Evolutionary conservation across 805 yeast species (phyloP).

Genomic region (Lachancea dasiensis): DNA sequence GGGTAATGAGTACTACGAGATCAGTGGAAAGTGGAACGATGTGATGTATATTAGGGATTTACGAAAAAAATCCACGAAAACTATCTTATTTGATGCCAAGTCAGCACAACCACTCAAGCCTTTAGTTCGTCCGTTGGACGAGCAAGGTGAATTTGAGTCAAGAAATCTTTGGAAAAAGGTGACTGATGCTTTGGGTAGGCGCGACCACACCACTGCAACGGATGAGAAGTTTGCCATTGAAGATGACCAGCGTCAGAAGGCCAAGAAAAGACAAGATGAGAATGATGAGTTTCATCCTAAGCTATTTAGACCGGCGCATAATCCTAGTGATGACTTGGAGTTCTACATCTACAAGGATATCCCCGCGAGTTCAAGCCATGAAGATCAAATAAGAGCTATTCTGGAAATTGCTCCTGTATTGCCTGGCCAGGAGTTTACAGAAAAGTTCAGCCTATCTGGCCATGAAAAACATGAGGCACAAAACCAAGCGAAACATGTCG

Average conservation of each 20-base stretch:
- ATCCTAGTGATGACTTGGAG: constrained; percentile 47
- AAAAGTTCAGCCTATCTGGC: constrained; percentile 65
- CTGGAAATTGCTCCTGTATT: constrained; percentile 68
- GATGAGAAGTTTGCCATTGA: constrained; percentile 84
- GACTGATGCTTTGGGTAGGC: constrained; percentile 66
- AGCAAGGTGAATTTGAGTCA: constrained; percentile 79
- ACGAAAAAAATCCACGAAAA: constrained; percentile 41
- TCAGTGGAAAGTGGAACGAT: constrained; percentile 93
- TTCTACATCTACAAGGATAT: constrained; percentile 62
- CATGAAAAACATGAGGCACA: constrained; percentile 42
- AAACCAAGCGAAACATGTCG: constrained; percentile 8
- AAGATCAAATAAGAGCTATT: constrained; percentile 49
- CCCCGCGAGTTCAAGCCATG: constrained; percentile 44
- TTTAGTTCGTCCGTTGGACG: constrained; percentile 64
- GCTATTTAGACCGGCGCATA: constrained; percentile 50
- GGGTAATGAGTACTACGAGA: constrained; percentile 54
- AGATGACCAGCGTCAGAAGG: constrained; percentile 70
- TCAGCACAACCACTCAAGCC: constrained; percentile 53
- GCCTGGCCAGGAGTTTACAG: constrained; percentile 71
- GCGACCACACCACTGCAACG: constrained; percentile 82
- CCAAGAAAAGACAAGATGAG: constrained; percentile 68
- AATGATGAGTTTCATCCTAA: constrained; percentile 79
- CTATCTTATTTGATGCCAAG: constrained; percentile 55
- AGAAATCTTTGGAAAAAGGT: constrained; percentile 80
- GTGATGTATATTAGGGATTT: constrained; percentile 61